Base-by-base conservation (phyloP, 495 filamentous ascomycete species). In the Lentithecium fluviatile region DNA sequence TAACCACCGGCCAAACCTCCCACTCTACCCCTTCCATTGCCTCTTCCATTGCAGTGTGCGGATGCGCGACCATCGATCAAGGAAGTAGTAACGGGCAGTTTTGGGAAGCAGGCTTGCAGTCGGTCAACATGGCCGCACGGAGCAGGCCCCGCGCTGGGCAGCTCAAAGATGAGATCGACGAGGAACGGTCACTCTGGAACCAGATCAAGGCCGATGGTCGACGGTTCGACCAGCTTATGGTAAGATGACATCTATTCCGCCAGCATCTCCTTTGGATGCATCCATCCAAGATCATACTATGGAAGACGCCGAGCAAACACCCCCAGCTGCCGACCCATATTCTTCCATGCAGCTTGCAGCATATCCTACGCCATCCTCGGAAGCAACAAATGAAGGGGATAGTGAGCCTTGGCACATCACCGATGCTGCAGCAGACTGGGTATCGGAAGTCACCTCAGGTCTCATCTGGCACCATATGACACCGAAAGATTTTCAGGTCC, bases 181-280 rank as follows among this genome's bases (percentile, higher is more conserved):
- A 87, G 70, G 84, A 87, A 69, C 78, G 81, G 43, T 78, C 80
- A 56, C 77, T 87, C 70, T 87, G 84, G 84, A 83, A 78, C 54
- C 78, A 81, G 58, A 83, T 87, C 46, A 75, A 80, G 25, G 80
- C 78, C 43, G 82, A 85, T 62, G 72, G 83, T 25, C 73, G 66
- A 51, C 65, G 69, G 47, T 64, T 74, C 24, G 77, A 73, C 56
- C 67, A 53, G 11, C 64, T 71, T 26, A 62, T 70, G 58, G 74
- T 75, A 65, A 60, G 71, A n/a, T n/a, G 19, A 2, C 34, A 11
- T 50, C 53, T 58, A 24, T 40, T 58, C 15, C 40, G 6, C 21
- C 50, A 20, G 3, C 50, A 53, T 21, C 32, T 38, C 29, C 50
- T n/a, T 53, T n/a, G 36, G 23, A 5, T 17, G 17, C 45, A 49